Percentiles rank a stretch among this genome's conserved stretches.
These are phyloP conservation scores for Naganishia sp. DNA, from an alignment of 1,284 basidiomycete species.

Conservation along the genomic window DNA sequence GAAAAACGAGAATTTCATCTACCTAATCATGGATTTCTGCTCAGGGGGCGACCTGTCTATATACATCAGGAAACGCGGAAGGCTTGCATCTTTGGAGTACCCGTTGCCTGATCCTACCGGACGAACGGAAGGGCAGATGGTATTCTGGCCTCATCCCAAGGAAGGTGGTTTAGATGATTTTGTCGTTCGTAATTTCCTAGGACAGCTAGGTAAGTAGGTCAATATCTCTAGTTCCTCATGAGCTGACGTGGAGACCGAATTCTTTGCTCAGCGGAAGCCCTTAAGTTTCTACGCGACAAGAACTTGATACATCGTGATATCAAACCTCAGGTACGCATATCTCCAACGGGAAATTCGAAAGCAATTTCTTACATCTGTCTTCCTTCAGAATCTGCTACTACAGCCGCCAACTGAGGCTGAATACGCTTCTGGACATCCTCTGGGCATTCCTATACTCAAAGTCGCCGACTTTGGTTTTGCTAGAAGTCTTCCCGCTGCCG, in stretches of 20 bases:
- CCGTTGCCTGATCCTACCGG: slow-evolving; percentile 60
- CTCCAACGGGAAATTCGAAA: slow-evolving; percentile 29
- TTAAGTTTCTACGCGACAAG: slow-evolving; percentile 84
- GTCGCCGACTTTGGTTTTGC: slow-evolving; percentile 99
- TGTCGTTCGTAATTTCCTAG: slow-evolving; percentile 87
- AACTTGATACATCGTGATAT: slow-evolving; percentile 96
- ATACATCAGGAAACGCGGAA: slow-evolving; percentile 92
- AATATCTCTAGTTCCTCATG: slow-evolving; percentile 14
- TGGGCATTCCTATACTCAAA: slow-evolving; percentile 91
- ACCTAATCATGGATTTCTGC: slow-evolving; percentile 97
- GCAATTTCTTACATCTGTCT: neutral
- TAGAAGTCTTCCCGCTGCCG: slow-evolving; percentile 81
- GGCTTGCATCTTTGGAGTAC: slow-evolving; percentile 81
- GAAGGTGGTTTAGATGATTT: slow-evolving; percentile 88
- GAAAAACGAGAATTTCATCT: slow-evolving; percentile 91
- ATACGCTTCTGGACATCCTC: slow-evolving; percentile 78
- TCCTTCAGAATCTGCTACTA: slow-evolving; percentile 75
- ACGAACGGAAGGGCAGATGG: slow-evolving; percentile 54
- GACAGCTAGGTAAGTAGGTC: slow-evolving; percentile 75
- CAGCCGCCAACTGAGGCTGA: slow-evolving; percentile 79
- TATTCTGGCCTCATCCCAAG: slow-evolving; percentile 83
- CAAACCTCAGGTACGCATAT: slow-evolving; percentile 75
- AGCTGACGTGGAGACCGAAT: neutral
- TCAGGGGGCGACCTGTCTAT: slow-evolving; percentile 92
- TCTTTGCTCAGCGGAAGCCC: slow-evolving; percentile 68